Evolutionary conservation across 371 early-diverging fungal species (phyloP).

Genomic region (Apophysomyces ossiformis): DNA sequence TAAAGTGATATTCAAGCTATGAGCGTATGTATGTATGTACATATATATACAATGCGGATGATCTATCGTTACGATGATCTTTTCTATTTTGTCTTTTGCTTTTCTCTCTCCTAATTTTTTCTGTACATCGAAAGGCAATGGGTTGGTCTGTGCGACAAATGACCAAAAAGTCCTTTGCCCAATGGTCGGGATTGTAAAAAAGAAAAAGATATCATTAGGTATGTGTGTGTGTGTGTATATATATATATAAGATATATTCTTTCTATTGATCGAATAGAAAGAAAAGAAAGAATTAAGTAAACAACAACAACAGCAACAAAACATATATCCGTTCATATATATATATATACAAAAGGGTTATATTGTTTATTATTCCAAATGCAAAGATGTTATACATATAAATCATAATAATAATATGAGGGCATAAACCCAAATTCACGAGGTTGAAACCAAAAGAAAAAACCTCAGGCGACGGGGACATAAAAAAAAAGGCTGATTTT

Average conservation of each 20-base stretch:
- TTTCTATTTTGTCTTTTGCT: background rate
- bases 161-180: too few species aligned
- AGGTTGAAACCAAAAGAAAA: too few species aligned
- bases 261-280: too few species aligned
- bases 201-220: background rate
- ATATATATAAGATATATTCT: too few species aligned
- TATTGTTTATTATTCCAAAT: too few species aligned
- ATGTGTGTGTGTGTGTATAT: background rate
- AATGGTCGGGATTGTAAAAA: background rate
- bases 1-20: too few species aligned
- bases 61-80: constrained; percentile 9
- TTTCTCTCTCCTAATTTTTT: background rate
- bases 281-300: background rate
- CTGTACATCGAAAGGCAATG: background rate
- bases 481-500: background rate
- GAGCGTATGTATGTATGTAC: background rate
- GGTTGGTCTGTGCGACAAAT: constrained; percentile 1
- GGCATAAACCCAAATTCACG: too few species aligned
- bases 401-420: too few species aligned
- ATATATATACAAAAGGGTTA: background rate
- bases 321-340: background rate
- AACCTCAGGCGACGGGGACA: too few species aligned
- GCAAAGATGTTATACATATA: too few species aligned
- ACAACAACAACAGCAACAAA: background rate
- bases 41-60: background rate